Conservation (phyloP, 192 early-diverging fungal species). For the Umbelopsis ramanniana region DNA sequence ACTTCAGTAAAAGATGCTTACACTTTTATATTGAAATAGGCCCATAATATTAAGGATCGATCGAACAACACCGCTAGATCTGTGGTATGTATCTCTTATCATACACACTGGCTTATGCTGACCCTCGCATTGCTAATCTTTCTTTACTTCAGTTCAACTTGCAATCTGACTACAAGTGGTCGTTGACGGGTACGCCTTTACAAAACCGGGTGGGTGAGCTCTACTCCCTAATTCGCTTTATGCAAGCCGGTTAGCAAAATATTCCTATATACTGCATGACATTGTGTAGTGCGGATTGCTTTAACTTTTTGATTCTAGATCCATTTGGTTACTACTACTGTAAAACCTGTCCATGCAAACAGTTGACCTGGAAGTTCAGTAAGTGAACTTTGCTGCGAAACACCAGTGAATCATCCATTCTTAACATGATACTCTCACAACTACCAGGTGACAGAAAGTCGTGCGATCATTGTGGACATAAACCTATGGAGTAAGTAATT, state of each 20-base stretch:
- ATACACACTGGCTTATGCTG: neutral
- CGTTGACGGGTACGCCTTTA: constrained; percentile 88
- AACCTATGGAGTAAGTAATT: constrained; percentile 57
- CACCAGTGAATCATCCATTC: neutral
- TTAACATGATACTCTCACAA: neutral
- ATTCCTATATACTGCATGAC: neutral
- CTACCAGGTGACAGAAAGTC: constrained; percentile 34
- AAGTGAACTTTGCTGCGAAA: neutral
- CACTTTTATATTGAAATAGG: constrained; percentile 43
- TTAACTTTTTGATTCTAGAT: constrained; percentile 35
- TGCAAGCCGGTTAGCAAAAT: constrained; percentile 59
- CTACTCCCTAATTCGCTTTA: constrained; percentile 88
- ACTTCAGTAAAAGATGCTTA: neutral
- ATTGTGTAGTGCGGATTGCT: neutral
- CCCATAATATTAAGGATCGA: constrained; percentile 92
- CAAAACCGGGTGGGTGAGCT: constrained; percentile 95
- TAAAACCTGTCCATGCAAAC: constrained; percentile 73
- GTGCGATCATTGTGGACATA: constrained; percentile 64
- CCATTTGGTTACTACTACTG: constrained; percentile 90
- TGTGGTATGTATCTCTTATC: constrained; percentile 47
- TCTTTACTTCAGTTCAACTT: constrained; percentile 65
- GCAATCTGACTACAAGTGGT: constrained; percentile 71
- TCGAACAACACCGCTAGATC: constrained; percentile 83
- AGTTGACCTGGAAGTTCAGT: constrained; percentile 66
- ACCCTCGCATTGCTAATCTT: neutral